Evolutionary conservation across 805 yeast genomes (phyloP), one percentile per base, ranked within the genome.

Genomic region (Candida coquimbonensis): DNA sequence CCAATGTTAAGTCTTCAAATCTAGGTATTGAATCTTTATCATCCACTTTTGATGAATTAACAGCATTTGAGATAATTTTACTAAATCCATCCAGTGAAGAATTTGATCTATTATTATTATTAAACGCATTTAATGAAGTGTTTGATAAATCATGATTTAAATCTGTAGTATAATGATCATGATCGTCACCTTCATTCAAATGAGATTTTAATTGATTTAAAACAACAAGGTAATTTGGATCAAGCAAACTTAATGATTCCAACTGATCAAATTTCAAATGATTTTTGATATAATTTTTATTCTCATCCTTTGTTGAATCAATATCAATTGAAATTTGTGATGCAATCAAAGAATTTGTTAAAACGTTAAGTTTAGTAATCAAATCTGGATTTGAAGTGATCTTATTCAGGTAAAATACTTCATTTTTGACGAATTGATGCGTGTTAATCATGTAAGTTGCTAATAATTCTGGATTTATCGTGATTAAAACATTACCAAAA

Each of bases 301-400:
- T 49, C 16, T 49, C 54, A 63, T 72, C 54, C 52, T 73, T 53
- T 29, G 13, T 29, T 9, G 72, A 54, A 55, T 73, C 62, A 27
- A 57, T 52, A 7, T 58, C 49, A 7, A 59, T 38, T 2, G 57
- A 36, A 0, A 55, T 42, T 29, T 45, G 49, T 13, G 57, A 40
- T 0, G 59, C 49, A 2, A 56, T 36, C 8, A 59, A 33, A 9
- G 34, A 42, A 12, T 35, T 42, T 8, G 48, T 41, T 21, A 45
- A 11, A 4, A 38, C 21, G 14, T 19, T 34, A 14, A 27, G 32
- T 13, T 34, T 33, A 7, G 38, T 33, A 9, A 32, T 21, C 7
- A 9, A n/a, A 3, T 34, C 12, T 21, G 45, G 43, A 16, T 44
- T 13, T 7, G 38, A 36, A 3, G 36, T 14, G n/a, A 46, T 38